These are phyloP conservation scores for Penicillium lagena DNA, from an alignment of 495 filamentous ascomycete genomes.

Conservation along the genomic window DNA sequence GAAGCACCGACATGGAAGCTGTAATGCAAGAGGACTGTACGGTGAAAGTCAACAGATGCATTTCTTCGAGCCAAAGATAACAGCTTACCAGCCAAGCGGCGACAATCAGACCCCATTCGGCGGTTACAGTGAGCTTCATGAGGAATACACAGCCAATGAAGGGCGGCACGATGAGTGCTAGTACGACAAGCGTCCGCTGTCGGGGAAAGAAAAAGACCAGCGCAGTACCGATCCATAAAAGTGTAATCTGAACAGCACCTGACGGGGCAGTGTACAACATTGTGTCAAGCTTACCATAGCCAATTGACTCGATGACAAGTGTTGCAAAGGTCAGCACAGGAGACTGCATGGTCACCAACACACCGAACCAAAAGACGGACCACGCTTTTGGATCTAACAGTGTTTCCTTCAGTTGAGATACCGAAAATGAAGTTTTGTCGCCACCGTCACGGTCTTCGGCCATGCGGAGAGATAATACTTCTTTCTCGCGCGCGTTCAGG, in stretches of 20 bases:
- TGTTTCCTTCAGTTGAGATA: conserved; percentile 48
- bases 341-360: conserved; percentile 19
- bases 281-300: conserved; percentile 22
- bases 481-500: conserved; percentile 45
- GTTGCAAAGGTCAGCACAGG: conserved; percentile 26
- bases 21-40: conserved; percentile 24
- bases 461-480: conserved; percentile 47
- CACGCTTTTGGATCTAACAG: conserved; percentile 52
- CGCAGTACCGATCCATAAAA: conserved; percentile 23
- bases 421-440: conserved; percentile 51
- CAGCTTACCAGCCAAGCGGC: conserved; percentile 27
- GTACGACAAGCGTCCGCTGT: conserved; percentile 14
- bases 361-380: conserved; percentile 52
- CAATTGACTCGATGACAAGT: conserved; percentile 26
- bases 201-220: conserved; percentile 16
- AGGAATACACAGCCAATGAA: conserved; percentile 23
- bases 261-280: conserved; percentile 26
- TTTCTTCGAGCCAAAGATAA: neutral
- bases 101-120: conserved; percentile 27
- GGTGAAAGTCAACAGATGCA: neutral
- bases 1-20: conserved; percentile 45
- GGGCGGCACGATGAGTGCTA: conserved; percentile 18
- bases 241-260: conserved; percentile 24
- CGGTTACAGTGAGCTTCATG: conserved; percentile 17
- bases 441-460: conserved; percentile 52